Conservation (phyloP, 495 filamentous ascomycete genomes). For the Neurospora tetrasperma region DNA sequence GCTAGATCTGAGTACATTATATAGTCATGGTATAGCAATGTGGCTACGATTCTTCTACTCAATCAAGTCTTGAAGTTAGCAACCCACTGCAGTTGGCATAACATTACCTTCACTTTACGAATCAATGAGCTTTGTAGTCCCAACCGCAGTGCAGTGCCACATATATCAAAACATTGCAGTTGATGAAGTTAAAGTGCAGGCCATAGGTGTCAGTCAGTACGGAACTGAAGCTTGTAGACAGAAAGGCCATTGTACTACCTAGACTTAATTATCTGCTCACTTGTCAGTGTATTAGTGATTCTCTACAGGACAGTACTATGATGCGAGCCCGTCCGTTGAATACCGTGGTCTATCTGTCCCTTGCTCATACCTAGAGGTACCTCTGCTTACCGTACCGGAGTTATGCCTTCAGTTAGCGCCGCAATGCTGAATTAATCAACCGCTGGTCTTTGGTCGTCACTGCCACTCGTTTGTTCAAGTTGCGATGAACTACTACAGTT, state of each 20-base stretch:
- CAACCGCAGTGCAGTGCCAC: not conserved
- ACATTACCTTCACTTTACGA: not conserved
- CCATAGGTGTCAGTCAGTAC: not conserved
- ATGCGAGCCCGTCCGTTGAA: not conserved
- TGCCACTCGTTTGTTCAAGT: not conserved
- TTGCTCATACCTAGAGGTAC: too few relatives aligned
- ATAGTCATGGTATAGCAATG: not conserved
- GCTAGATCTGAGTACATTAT: not conserved
- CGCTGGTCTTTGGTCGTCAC: not conserved
- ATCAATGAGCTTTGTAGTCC: not conserved
- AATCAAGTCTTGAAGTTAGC: not conserved
- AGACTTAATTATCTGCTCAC: not conserved
- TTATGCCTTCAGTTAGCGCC: too few relatives aligned
- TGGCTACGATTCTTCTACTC: not conserved
- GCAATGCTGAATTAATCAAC: not conserved
- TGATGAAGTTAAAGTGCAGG: not conserved
- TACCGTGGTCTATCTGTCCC: not conserved
- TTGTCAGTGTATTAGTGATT: not conserved
- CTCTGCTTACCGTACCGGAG: too few relatives aligned
- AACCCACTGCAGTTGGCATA: not conserved
- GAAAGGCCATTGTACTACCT: not conserved
- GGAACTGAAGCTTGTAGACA: not conserved
- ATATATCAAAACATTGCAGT: not conserved
- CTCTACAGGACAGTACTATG: too few relatives aligned
- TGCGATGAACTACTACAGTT: not conserved